Conservation (phyloP, 106 monocot genomes). For the Platanthera zijinensis region DNA sequence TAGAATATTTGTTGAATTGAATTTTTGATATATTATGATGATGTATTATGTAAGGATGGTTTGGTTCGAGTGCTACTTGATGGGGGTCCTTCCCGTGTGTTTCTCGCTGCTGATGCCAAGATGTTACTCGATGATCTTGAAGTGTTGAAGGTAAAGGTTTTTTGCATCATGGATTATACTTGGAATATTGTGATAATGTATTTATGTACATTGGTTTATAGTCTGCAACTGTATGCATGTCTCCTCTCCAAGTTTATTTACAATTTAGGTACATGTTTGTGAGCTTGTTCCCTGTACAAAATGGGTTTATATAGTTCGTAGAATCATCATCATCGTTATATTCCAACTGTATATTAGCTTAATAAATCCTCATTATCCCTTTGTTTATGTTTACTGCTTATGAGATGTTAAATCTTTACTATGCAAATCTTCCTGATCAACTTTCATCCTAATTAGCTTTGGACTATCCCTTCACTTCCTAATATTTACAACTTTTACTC, state of each 20-base stretch:
- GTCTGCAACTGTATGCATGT: not conserved
- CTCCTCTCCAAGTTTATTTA: not conserved
- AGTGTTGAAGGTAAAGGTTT: constrained; percentile 54
- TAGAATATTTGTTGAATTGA: not conserved
- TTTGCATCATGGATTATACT: not conserved
- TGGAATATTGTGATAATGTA: constrained; percentile 1
- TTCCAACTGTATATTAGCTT: no score
- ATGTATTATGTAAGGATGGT: constrained; percentile 49
- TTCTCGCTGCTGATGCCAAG: constrained; percentile 71
- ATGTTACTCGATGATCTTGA: constrained; percentile 87
- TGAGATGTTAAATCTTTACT: no score
- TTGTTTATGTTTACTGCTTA: no score
- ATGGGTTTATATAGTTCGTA: no score
- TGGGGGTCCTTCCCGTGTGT: constrained; percentile 78
- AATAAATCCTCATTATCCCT: no score
- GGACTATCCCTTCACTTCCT: no score
- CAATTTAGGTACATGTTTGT: no score
- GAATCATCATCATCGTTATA: no score
- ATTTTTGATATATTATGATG: not conserved
- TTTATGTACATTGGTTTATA: not conserved
- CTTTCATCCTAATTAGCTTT: no score
- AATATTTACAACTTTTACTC: no score
- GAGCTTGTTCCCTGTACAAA: no score
- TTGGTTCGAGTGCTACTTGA: constrained; percentile 76
- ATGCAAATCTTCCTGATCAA: no score